Evolutionary conservation across 345 rosid species (phyloP), one percentile per base, ranked within the genome.

Genomic region (Rhodomyrtus tomentosa): DNA sequence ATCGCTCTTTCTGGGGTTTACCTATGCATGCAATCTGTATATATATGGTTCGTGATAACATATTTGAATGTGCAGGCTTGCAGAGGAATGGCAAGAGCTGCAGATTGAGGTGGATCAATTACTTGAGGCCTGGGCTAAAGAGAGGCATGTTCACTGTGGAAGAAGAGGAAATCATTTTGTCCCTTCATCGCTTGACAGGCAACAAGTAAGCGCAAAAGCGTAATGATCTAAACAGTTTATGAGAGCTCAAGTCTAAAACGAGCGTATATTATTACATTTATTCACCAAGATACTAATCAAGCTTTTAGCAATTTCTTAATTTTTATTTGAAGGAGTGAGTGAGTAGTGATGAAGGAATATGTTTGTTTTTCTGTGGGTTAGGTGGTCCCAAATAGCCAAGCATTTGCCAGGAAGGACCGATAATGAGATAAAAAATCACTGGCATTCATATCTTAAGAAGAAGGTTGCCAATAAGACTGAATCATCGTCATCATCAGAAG

Each of bases 31-130:
- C 45, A 36, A 68, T 22, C 45, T 68, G 0, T 68, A 68, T 36
- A 21, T 68, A 36, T 21, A 36, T 36, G 79, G 45, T 48, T 82
- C 0, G 54, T 20, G 62, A 29, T 54, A 15, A 3, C 18, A 40
- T 16, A 82, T 51, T 21, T 42, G 79, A 68, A 36, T 21, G 25
- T 79, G 87, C 93, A 96, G 99, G 98, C 12, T 84, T 95, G 89
- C 94, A 89, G 83, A 93, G 99, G 87, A 96, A 94, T 79, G 99
- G 99, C 59, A 96, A 96, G 90, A 95, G 99, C 88, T 96, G 98
- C 90, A 92, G 99, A 80, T 85, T 96, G 74, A 93, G 99, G 83
- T 96, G 99, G 98, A 94, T 95, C 79, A 96, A 96, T 91, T 95
- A 96, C 90, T 88, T 96, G 87, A 92, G 94, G 82, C 99, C 99